These are phyloP conservation scores for Neonectria neomacrospora DNA, from an alignment of 2,329 filamentous ascomycete species.

Conservation along the genomic window DNA sequence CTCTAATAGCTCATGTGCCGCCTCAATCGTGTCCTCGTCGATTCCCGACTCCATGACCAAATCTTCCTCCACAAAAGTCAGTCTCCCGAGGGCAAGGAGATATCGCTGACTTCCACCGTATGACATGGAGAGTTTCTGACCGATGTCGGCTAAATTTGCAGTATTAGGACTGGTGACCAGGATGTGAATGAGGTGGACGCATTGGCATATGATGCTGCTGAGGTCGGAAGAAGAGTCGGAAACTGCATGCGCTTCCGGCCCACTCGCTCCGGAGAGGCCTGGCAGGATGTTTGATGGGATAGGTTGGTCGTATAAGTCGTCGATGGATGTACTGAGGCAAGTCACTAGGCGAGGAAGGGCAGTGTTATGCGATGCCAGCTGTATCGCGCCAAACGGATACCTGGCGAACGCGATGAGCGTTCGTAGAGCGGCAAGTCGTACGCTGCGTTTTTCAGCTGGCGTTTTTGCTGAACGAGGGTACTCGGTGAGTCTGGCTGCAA, in stretches of 20 bases:
- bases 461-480: conserved; percentile 55
- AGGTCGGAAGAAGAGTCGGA: conserved; percentile 47
- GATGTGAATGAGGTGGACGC: conserved; percentile 62
- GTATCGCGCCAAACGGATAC: conserved; percentile 69
- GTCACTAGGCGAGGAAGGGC: conserved; percentile 80
- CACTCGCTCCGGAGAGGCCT: conserved; percentile 28
- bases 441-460: conserved; percentile 53
- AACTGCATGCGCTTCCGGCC: neutral
- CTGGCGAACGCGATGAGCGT: conserved; percentile 70
- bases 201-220: conserved; percentile 60
- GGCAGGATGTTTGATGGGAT: conserved; percentile 55
- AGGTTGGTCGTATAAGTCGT: conserved; percentile 74
- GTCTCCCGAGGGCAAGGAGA: conserved; percentile 79
- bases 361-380: conserved; percentile 74
- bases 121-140: conserved; percentile 75
- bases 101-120: conserved; percentile 84
- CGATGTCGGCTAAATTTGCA: conserved; percentile 66
- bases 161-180: conserved; percentile 62
- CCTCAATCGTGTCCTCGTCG: conserved; percentile 80
- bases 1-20: conserved; percentile 85
- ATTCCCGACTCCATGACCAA: conserved; percentile 81
- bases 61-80: conserved; percentile 87
- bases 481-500: conserved; percentile 72
- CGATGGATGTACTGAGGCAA: conserved; percentile 72
- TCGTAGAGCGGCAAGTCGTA: conserved; percentile 60